Evolutionary conservation across 1,139 yeast species (phyloP).

Genomic region (Hansenula lynferdii): DNA sequence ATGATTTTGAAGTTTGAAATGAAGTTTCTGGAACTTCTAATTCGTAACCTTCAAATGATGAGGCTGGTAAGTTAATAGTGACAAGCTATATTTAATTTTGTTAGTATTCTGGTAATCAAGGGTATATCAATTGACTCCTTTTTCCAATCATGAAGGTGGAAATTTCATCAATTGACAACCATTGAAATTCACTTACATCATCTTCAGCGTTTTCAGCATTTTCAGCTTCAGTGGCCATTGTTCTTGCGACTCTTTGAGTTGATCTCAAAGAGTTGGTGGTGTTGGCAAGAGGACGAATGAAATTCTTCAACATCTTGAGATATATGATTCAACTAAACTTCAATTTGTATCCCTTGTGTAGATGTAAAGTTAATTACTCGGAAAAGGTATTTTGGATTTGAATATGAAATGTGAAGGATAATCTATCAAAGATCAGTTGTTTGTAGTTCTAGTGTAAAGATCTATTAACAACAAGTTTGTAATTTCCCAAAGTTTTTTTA

Average conservation of each 20-base stretch:
- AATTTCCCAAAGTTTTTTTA: no score
- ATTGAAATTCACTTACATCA: slow-evolving; percentile 12
- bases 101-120: no score
- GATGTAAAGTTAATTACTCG: background rate
- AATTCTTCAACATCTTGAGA: slow-evolving; percentile 4
- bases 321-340: background rate
- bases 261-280: slow-evolving; percentile 5
- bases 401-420: no score
- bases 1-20: slow-evolving; percentile 75
- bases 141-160: no score
- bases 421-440: no score
- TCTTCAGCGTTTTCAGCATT: slow-evolving; percentile 14
- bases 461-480: no score
- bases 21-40: slow-evolving; percentile 69
- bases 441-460: no score
- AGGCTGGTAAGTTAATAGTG: slow-evolving; percentile 52
- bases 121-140: no score
- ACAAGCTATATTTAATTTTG: slow-evolving; percentile 7
- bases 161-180: slow-evolving; percentile 1
- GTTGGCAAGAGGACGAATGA: slow-evolving; percentile 7
- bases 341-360: background rate
- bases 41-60: slow-evolving; percentile 82
- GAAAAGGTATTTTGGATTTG: no score
- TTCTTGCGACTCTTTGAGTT: slow-evolving; percentile 13
- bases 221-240: slow-evolving; percentile 20